Evolutionary conservation across 805 yeast species (phyloP).

Genomic region (Sugiyamaella americana): DNA sequence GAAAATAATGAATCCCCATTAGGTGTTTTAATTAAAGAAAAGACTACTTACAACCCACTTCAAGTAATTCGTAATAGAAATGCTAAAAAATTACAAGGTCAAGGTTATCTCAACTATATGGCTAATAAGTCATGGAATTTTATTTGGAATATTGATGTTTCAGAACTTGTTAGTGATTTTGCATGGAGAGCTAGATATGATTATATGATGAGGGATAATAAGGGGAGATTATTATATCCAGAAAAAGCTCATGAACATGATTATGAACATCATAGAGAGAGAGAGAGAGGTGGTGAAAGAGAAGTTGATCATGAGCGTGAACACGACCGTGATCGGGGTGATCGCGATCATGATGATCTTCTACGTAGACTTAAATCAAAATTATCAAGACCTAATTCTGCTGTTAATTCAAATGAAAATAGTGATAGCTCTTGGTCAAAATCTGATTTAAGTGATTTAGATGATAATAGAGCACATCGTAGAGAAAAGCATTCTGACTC

Average conservation of each 20-base stretch:
- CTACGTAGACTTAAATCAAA: slow-evolving; percentile 19
- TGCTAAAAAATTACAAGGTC: slow-evolving; percentile 22
- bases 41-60: slow-evolving; percentile 59
- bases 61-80: slow-evolving; percentile 73
- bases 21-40: slow-evolving; percentile 6
- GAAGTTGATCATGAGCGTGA: too few relatives aligned
- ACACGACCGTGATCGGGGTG: not conserved
- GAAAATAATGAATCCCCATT: not conserved
- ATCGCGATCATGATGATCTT: slow-evolving; percentile 15
- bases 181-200: slow-evolving; percentile 20
- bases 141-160: slow-evolving; percentile 23
- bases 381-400: slow-evolving; percentile 12
- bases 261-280: too few relatives aligned
- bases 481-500: slow-evolving; percentile 1
- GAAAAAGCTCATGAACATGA: not conserved
- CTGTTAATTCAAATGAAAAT: slow-evolving; percentile 6
- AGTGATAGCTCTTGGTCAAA: slow-evolving; percentile 15
- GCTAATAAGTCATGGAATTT: slow-evolving; percentile 1
- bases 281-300: too few relatives aligned
- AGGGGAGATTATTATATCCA: slow-evolving; percentile 17
- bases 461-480: not conserved
- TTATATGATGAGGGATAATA: slow-evolving; percentile 15
- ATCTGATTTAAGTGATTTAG: slow-evolving; percentile 15
- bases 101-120: slow-evolving; percentile 1
- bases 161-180: slow-evolving; percentile 24